These are phyloP conservation scores for Cadophora luteo-olivacea DNA, from an alignment of 2,329 filamentous ascomycete species.

Conservation along the genomic window DNA sequence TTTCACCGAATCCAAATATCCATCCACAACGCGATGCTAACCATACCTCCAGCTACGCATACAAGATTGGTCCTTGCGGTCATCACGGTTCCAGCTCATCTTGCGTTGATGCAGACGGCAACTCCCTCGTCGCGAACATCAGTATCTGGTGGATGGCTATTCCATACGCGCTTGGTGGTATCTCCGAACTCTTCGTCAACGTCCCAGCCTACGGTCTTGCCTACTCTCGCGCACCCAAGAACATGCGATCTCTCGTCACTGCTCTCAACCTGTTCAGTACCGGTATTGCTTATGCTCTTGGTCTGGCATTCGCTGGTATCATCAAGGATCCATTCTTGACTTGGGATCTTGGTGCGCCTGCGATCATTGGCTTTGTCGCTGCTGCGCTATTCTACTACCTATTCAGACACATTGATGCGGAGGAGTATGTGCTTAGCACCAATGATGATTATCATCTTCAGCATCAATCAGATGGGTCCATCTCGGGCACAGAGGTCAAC, in stretches of 20 bases:
- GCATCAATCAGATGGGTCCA: slow-evolving; percentile 2
- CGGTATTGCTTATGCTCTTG: slow-evolving; percentile 54
- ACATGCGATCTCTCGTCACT: slow-evolving; percentile 59
- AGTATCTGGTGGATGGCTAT: slow-evolving; percentile 64
- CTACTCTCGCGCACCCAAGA: slow-evolving; percentile 56
- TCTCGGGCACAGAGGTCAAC: slow-evolving; percentile 1
- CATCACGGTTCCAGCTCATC: slow-evolving; percentile 39
- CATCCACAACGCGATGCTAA: background rate
- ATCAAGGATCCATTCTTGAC: slow-evolving; percentile 56
- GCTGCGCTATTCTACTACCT: slow-evolving; percentile 54
- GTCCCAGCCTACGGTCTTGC: slow-evolving; percentile 59
- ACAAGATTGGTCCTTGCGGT: slow-evolving; percentile 66
- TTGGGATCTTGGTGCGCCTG: slow-evolving; percentile 56
- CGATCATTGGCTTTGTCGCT: slow-evolving; percentile 53
- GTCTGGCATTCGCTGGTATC: slow-evolving; percentile 52
- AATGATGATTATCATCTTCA: slow-evolving; percentile 39
- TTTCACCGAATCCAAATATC: no score
- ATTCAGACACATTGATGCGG: slow-evolving; percentile 54
- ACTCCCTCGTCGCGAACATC: slow-evolving; percentile 44
- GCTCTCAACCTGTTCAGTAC: slow-evolving; percentile 56
- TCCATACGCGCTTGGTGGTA: slow-evolving; percentile 56
- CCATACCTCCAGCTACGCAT: slow-evolving; percentile 55
- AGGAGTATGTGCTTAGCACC: slow-evolving; percentile 51
- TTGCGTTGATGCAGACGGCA: slow-evolving; percentile 36
- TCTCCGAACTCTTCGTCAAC: slow-evolving; percentile 60